A percentile compares a stretch with the other conserved stretches of the same genome.
Evolutionary conservation across 768 basidiomycete species (phyloP).

Genomic region (Boletus subcaerulescens): DNA sequence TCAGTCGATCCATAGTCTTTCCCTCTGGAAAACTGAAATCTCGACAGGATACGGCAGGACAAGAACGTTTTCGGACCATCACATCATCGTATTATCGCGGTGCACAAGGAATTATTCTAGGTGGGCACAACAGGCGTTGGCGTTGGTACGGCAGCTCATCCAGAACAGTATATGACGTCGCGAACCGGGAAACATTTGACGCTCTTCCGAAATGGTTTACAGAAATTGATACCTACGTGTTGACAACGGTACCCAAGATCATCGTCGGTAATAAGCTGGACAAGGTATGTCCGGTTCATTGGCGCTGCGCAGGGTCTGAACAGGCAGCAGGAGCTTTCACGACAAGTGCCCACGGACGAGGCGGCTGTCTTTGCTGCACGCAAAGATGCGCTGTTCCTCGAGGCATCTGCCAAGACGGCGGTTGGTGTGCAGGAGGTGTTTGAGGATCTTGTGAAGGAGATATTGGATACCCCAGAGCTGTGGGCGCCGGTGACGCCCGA

Average conservation of each 20-base stretch:
- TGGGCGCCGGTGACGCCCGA: conserved; percentile 50
- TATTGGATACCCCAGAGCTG: conserved; percentile 79
- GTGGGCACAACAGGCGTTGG: conserved; percentile 28
- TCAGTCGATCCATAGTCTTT: conserved; percentile 35
- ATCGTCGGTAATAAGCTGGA: conserved; percentile 95
- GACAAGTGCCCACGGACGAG: conserved; percentile 79
- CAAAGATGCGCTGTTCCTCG: conserved; percentile 84
- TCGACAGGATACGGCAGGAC: conserved; percentile 86
- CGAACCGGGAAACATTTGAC: conserved; percentile 90
- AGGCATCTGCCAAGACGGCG: conserved; percentile 91
- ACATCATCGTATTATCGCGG: conserved; percentile 94
- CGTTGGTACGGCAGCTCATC: neutral
- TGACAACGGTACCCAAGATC: conserved; percentile 83
- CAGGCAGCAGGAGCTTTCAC: conserved; percentile 71
- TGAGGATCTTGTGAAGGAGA: conserved; percentile 73
- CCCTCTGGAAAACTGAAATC: neutral
- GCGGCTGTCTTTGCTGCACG: conserved; percentile 76
- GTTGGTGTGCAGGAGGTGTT: conserved; percentile 78
- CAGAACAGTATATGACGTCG: conserved; percentile 84
- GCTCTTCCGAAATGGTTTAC: conserved; percentile 91
- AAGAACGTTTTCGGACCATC: conserved; percentile 94
- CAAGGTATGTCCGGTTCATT: conserved; percentile 52
- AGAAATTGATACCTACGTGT: conserved; percentile 93
- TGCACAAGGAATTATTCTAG: conserved; percentile 79
- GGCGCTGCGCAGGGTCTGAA: neutral